Evolutionary conservation across 805 yeast genomes (phyloP).

Genomic region (Candida ipomoeae): DNA sequence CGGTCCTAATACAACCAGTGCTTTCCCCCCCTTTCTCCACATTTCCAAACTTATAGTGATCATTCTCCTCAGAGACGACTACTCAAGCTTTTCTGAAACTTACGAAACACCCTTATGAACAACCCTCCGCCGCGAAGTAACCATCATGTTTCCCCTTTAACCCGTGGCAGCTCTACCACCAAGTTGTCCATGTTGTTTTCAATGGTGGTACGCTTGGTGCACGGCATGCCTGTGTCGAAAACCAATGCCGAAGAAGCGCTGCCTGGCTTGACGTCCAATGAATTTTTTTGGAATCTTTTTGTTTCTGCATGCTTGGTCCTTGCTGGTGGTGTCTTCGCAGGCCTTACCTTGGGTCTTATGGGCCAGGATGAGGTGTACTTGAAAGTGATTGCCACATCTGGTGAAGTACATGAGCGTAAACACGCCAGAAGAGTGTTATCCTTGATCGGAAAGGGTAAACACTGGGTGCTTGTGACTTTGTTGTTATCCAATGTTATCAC

Average conservation of each 20-base stretch:
- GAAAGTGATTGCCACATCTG: conserved; percentile 85
- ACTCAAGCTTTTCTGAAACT: background rate
- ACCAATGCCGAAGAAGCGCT: conserved; percentile 12
- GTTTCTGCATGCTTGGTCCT: conserved; percentile 61
- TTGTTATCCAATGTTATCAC: conserved; percentile 85
- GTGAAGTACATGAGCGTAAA: conserved; percentile 63
- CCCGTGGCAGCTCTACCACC: conserved; percentile 22
- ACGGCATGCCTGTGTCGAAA: conserved; percentile 30
- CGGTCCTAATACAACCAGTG: background rate
- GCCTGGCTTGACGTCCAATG: conserved; percentile 25
- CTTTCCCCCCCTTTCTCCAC: background rate
- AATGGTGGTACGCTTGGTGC: conserved; percentile 30
- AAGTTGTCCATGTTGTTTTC: conserved; percentile 31
- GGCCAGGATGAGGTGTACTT: conserved; percentile 96
- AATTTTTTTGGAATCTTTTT: conserved; percentile 45
- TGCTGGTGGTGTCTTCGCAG: conserved; percentile 88
- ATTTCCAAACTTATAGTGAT: background rate
- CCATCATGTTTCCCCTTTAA: conserved; percentile 23
- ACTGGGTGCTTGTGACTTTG: conserved; percentile 92
- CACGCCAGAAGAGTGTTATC: conserved; percentile 69
- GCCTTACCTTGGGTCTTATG: conserved; percentile 92
- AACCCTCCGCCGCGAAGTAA: conserved; percentile 26
- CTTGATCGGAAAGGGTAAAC: conserved; percentile 80
- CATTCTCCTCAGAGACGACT: background rate
- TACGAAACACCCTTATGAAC: conserved; percentile 11